A percentile compares a stretch with the other conserved stretches of the same genome.
Conservation (phyloP, 2,329 filamentous ascomycete species). For the Colletotrichum truncatum region DNA sequence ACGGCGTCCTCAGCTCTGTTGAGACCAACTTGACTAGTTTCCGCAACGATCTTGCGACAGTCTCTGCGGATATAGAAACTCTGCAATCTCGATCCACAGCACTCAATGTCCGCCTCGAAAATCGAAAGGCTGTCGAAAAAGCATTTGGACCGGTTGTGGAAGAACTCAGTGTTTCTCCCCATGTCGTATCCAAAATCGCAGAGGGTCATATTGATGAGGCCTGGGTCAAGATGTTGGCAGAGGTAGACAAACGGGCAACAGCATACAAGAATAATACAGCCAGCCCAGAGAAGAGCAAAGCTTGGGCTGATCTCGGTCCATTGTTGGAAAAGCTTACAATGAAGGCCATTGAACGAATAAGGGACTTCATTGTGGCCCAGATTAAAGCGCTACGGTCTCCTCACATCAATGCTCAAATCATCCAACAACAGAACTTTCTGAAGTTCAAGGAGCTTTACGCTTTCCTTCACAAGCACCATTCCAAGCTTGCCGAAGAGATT, state of each 20-base stretch:
- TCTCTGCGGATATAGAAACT: constrained; percentile 95
- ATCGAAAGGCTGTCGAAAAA: constrained; percentile 89
- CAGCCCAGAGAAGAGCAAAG: constrained; percentile 73
- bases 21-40: constrained; percentile 93
- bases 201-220: constrained; percentile 90
- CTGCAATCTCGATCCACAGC: constrained; percentile 87
- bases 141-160: constrained; percentile 89
- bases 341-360: constrained; percentile 87
- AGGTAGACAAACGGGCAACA: constrained; percentile 82
- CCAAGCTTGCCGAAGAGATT: constrained; percentile 88
- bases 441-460: constrained; percentile 88
- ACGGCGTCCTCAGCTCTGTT: constrained; percentile 92
- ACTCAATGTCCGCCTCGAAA: constrained; percentile 86
- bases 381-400: constrained; percentile 94
- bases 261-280: constrained; percentile 75
- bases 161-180: constrained; percentile 87
- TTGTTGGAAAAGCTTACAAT: constrained; percentile 84
- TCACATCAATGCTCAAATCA: constrained; percentile 96
- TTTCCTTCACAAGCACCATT: constrained; percentile 85
- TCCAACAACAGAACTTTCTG: constrained; percentile 92
- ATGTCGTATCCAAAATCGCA: constrained; percentile 83
- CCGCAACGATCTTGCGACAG: constrained; percentile 88
- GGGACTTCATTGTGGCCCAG: constrained; percentile 93
- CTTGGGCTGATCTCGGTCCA: constrained; percentile 84
- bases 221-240: constrained; percentile 84